A percentile compares a stretch with the other conserved stretches of the same genome.
These are phyloP conservation scores for Gnetum montanum DNA, from an alignment of 75 land plant genomes.

Conservation along the genomic window DNA sequence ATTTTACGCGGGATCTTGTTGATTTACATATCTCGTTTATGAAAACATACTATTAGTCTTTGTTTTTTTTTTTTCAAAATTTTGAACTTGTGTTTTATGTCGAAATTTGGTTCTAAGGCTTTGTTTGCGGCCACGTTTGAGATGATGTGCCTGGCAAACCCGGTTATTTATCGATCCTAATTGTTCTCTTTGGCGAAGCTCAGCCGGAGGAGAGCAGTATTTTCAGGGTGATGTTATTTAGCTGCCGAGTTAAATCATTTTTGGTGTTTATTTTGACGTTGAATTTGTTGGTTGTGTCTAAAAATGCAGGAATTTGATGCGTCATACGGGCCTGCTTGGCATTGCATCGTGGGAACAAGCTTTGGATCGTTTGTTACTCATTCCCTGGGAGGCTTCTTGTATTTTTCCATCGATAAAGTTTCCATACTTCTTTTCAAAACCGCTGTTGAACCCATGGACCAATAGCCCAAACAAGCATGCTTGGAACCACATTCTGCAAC, in stretches of 20 bases:
- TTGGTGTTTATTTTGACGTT: no score
- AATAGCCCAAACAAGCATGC: constrained; percentile 4
- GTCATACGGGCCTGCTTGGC: constrained; percentile 93
- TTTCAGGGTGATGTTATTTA: background rate
- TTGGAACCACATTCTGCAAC: no score
- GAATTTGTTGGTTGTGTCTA: constrained; percentile 3
- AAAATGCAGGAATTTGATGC: constrained; percentile 92
- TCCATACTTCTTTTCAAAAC: constrained; percentile 87
- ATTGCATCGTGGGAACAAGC: constrained; percentile 89
- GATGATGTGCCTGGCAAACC: background rate
- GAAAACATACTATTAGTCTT: no score
- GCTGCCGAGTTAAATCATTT: background rate
- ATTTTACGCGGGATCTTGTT: no score
- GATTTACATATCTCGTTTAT: no score
- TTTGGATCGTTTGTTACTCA: constrained; percentile 94
- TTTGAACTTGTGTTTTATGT: no score
- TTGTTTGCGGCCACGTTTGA: no score
- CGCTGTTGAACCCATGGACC: constrained; percentile 38
- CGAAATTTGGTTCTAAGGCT: no score
- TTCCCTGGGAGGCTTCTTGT: constrained; percentile 82
- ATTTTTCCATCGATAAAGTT: constrained; percentile 82
- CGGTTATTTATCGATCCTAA: background rate
- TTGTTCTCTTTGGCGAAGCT: background rate
- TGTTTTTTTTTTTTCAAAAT: no score
- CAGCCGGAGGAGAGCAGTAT: background rate